Evolutionary conservation across 1,139 yeast genomes (phyloP).

Genomic region (Candida albicans): DNA sequence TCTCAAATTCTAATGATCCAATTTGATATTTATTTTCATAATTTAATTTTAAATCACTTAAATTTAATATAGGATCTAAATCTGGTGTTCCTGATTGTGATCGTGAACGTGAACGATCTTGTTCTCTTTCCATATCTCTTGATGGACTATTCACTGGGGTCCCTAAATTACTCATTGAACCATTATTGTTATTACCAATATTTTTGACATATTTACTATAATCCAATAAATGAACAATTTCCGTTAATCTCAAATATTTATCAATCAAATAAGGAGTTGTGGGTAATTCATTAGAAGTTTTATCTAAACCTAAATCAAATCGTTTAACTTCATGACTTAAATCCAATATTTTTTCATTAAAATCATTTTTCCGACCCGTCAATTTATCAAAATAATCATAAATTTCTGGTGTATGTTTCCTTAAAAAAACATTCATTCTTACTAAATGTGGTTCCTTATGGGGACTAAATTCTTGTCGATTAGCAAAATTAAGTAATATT

Average conservation of each 20-base stretch:
- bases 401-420: slow-evolving; percentile 57
- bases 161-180: background rate
- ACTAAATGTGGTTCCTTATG: slow-evolving; percentile 83
- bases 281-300: slow-evolving; percentile 56
- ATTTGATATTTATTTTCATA: slow-evolving; percentile 44
- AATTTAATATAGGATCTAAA: slow-evolving; percentile 8
- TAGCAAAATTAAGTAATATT: slow-evolving; percentile 75
- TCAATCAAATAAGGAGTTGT: slow-evolving; percentile 70
- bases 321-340: slow-evolving; percentile 58
- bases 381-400: slow-evolving; percentile 68
- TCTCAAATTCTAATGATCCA: slow-evolving; percentile 57
- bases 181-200: background rate
- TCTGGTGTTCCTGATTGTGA: slow-evolving; percentile 4
- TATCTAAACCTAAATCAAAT: slow-evolving; percentile 47
- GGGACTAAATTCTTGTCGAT: slow-evolving; percentile 65
- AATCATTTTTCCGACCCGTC: slow-evolving; percentile 69
- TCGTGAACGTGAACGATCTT: no score
- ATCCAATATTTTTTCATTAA: slow-evolving; percentile 57
- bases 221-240: slow-evolving; percentile 50
- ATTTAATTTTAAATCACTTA: slow-evolving; percentile 8
- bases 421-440: slow-evolving; percentile 67
- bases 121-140: slow-evolving; percentile 1
- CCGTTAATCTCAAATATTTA: slow-evolving; percentile 60
- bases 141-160: slow-evolving; percentile 8
- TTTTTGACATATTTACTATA: slow-evolving; percentile 12